Evolutionary conservation across 2,329 filamentous ascomycete genomes (phyloP).

Genomic region (Knufia fluminis): DNA sequence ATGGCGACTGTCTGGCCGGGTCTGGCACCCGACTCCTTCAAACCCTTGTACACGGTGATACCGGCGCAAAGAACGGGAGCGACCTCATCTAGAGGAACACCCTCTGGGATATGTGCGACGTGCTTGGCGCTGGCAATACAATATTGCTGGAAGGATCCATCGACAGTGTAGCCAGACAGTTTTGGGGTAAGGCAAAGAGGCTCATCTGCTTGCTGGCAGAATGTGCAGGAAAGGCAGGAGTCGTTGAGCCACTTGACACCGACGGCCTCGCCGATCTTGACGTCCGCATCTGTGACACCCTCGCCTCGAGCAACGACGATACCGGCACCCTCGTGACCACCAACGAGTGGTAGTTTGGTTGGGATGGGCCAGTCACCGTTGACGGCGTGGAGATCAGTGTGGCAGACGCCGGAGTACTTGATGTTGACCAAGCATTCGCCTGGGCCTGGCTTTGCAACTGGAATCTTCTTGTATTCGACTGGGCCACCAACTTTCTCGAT

Average conservation of each 20-base stretch:
- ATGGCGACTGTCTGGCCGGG: conserved; percentile 74
- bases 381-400: conserved; percentile 74
- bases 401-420: conserved; percentile 84
- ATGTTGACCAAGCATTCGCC: conserved; percentile 89
- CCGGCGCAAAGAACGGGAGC: conserved; percentile 76
- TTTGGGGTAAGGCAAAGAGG: conserved; percentile 66
- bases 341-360: conserved; percentile 77
- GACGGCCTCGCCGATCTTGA: conserved; percentile 64
- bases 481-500: conserved; percentile 70
- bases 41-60: conserved; percentile 82
- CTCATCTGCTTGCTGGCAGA: conserved; percentile 74
- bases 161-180: conserved; percentile 85
- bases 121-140: conserved; percentile 77
- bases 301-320: conserved; percentile 71
- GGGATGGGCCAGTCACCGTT: conserved; percentile 81
- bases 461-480: conserved; percentile 51
- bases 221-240: conserved; percentile 71
- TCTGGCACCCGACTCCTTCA: conserved; percentile 69
- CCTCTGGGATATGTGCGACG: conserved; percentile 71
- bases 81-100: conserved; percentile 64
- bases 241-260: conserved; percentile 93
- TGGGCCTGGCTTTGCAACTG: conserved; percentile 68
- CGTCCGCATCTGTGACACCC: conserved; percentile 64
- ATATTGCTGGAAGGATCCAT: conserved; percentile 89
- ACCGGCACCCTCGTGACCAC: conserved; percentile 64